Conservation (phyloP, 2,329 filamentous ascomycete genomes). For the Capronia coronata region DNA sequence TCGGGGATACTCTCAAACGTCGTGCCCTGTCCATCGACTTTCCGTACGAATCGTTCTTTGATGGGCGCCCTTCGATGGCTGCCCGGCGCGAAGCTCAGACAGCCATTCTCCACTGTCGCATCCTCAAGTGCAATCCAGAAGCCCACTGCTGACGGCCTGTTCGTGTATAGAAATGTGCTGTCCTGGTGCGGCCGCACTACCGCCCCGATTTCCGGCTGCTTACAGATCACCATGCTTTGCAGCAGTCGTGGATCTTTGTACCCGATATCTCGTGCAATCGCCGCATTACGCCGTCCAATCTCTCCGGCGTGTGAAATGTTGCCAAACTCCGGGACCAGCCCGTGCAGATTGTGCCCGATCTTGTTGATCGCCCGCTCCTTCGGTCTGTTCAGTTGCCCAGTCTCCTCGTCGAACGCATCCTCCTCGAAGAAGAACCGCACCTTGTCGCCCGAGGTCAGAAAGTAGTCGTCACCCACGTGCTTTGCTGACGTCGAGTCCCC, state of each 20-base stretch:
- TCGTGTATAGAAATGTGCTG: conserved; percentile 83
- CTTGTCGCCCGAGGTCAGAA: conserved; percentile 82
- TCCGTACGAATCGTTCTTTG: conserved; percentile 67
- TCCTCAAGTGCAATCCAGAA: conserved; percentile 98
- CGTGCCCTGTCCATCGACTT: conserved; percentile 49
- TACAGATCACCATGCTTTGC: conserved; percentile 98
- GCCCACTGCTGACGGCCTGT: conserved; percentile 80
- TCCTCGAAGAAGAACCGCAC: conserved; percentile 97
- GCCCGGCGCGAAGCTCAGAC: conserved; percentile 76
- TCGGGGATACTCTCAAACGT: conserved; percentile 56
- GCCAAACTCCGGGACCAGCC: conserved; percentile 61
- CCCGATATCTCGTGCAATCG: conserved; percentile 63
- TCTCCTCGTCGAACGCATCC: conserved; percentile 65
- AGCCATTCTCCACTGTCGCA: conserved; percentile 78
- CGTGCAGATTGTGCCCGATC: conserved; percentile 72
- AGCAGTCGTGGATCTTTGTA: conserved; percentile 71
- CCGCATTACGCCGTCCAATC: conserved; percentile 44
- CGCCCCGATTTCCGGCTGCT: conserved; percentile 92
- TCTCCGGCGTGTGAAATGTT: conserved; percentile 45
- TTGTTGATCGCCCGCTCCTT: conserved; percentile 85
- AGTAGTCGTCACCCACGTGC: conserved; percentile 93
- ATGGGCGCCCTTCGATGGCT: conserved; percentile 71
- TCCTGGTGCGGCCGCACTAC: conserved; percentile 90
- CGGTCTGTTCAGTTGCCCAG: conserved; percentile 63
- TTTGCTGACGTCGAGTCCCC: conserved; percentile 39